phyloP scores from a whole-genome alignment of 225 moss, liverwort and hornwort genomes.

The Sphagnum tenellum region DNA sequence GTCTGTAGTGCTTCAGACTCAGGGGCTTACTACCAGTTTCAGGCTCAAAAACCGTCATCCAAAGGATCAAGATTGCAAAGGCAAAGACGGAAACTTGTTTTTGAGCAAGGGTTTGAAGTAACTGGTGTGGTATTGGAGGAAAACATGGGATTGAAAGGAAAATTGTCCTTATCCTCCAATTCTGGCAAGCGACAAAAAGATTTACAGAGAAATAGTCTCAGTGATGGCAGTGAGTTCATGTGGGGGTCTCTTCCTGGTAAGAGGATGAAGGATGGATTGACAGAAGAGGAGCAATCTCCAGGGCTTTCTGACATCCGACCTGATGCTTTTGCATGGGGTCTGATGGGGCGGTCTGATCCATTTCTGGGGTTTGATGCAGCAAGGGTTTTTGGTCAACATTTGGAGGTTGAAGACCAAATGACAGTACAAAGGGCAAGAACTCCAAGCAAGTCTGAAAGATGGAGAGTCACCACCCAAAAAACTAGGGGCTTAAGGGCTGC shows the following conservation, averaged over 20 bases:
- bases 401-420: slow-evolving; percentile 11
- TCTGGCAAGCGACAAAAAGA: slow-evolving; percentile 20
- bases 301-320: slow-evolving; percentile 9
- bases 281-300: slow-evolving; percentile 4
- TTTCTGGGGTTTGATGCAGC: slow-evolving; percentile 21
- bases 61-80: too few relatives aligned
- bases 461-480: slow-evolving; percentile 30
- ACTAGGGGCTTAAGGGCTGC: slow-evolving; percentile 55
- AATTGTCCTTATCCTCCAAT: slow-evolving; percentile 20
- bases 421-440: slow-evolving; percentile 13
- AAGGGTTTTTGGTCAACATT: slow-evolving; percentile 8
- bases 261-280: slow-evolving; percentile 11
- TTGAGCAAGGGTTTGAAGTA: too few relatives aligned
- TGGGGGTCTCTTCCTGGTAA: slow-evolving; percentile 12
- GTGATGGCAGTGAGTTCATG: slow-evolving; percentile 7
- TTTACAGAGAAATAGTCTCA: slow-evolving; percentile 18
- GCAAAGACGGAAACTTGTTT: too few relatives aligned
- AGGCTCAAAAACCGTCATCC: too few relatives aligned
- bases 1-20: too few relatives aligned
- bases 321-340: slow-evolving; percentile 15
- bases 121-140: too few relatives aligned
- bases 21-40: too few relatives aligned
- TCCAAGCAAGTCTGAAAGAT: slow-evolving; percentile 27
- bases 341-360: slow-evolving; percentile 15
- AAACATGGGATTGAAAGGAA: slow-evolving; percentile 22